Conservation (phyloP, 2,329 filamentous ascomycete species). For the Shiraia bambusicola region DNA sequence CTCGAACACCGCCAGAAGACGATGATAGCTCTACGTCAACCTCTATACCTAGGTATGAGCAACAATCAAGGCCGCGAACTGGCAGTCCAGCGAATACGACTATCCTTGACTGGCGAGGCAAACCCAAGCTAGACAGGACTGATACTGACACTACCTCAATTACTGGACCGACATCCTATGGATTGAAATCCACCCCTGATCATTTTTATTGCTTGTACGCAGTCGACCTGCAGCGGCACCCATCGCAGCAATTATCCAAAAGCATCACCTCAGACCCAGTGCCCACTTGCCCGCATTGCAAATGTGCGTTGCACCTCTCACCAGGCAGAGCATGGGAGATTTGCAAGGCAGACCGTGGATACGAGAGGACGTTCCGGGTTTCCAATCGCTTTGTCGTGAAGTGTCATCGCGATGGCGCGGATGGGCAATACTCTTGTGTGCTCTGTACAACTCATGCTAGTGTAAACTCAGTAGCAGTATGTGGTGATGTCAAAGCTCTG, state of each 20-base stretch:
- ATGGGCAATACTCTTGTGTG: slow-evolving; percentile 40
- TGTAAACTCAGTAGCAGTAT: slow-evolving; percentile 29
- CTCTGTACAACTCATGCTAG: slow-evolving; percentile 29
- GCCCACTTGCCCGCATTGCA: slow-evolving; percentile 38
- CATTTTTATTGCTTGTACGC: slow-evolving; percentile 37
- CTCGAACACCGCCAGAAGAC: slow-evolving; percentile 14
- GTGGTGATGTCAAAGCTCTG: slow-evolving; percentile 41
- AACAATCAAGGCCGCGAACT: slow-evolving; percentile 13
- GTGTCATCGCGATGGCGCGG: slow-evolving; percentile 34
- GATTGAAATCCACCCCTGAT: slow-evolving; percentile 14
- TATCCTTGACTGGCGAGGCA: slow-evolving; percentile 19
- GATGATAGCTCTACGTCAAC: slow-evolving; percentile 23
- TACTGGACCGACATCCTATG: slow-evolving; percentile 25
- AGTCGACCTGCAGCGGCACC: slow-evolving; percentile 32
- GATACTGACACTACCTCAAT: slow-evolving; percentile 29
- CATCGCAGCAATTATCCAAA: slow-evolving; percentile 27
- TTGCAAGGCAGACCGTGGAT: slow-evolving; percentile 32
- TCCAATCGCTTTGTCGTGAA: slow-evolving; percentile 42
- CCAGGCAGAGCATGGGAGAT: slow-evolving; percentile 41
- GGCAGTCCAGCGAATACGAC: slow-evolving; percentile 31
- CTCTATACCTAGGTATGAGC: slow-evolving; percentile 24
- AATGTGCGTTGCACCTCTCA: slow-evolving; percentile 32
- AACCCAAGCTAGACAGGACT: slow-evolving; percentile 17
- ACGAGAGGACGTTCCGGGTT: slow-evolving; percentile 36
- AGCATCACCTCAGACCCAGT: slow-evolving; percentile 25